Base-by-base conservation (phyloP, 1,284 basidiomycete genomes). In the Puccinia coronata region DNA sequence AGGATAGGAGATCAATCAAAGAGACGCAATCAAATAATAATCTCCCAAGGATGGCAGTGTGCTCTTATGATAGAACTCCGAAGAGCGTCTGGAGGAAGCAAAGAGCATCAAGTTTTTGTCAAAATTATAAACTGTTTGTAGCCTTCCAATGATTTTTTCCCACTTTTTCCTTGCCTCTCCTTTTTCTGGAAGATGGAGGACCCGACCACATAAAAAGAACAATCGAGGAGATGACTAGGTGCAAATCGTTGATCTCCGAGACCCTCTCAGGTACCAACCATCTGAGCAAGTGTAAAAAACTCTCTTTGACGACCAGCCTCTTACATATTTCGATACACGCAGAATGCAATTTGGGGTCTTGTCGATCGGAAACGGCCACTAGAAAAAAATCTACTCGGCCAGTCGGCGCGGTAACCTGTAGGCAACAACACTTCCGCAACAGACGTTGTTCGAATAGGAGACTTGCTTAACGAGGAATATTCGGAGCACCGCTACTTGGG, bases 11-110 rank as follows among this genome's bases (percentile, higher is more conserved):
- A 51, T 67, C 16, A 67, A 28, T 28, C 47, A 67, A 43, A 67
- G 41, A 67, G 36, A 67, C 5, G 34, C 1, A 63, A 63, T 6
- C 20, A 39, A 36, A 65, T n/a, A 41, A 65, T 25, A 65, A 65
- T 41, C 61, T 67, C 63, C 63, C 39, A 67, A n/a, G 23, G 47
- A 43, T 23, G 20, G 39, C n/a, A 39, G 59, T 67, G 63, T 67
- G 63, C 63, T 67, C 63, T 67, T 67, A 67, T 43, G 63, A 47
- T 67, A 67, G n/a, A 67, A 28, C 63, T 67, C 63, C 63, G n/a
- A 67, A 67, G 41, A 36, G 57, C 36, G 23, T 65, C 61, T 41
- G 36, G 41, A 65, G 20, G 36, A 65, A 65, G 36, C 36, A 31
- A 41, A n/a, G 34, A 39, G 23, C 39, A 39, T 9, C 25, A 28